Percentiles rank a stretch among this genome's conserved stretches.
These are phyloP conservation scores for Skeletonema costatum DNA, from an alignment of 108 stramenopile genomes.

Conservation along the genomic window DNA sequence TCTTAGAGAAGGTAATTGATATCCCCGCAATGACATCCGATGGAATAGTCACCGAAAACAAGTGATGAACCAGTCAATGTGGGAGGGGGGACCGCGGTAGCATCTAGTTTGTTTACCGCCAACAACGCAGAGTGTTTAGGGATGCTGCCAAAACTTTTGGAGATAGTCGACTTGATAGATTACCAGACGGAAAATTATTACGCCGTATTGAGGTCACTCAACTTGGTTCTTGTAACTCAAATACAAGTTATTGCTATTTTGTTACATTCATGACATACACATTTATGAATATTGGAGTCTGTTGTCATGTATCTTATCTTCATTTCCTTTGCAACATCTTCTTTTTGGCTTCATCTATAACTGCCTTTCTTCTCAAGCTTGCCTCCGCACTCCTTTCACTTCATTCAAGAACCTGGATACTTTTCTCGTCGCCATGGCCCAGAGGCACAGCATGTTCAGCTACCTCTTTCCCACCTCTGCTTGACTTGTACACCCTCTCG, in stretches of 20 bases:
- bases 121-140: constrained; percentile 78
- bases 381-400: not conserved
- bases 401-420: not conserved
- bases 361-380: not conserved
- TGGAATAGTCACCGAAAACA: constrained; percentile 43
- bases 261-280: not conserved
- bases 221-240: constrained; percentile 54
- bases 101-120: constrained; percentile 73
- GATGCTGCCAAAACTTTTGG: constrained; percentile 82
- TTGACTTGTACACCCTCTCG: constrained; percentile 19
- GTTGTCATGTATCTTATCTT: not conserved
- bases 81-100: constrained; percentile 37
- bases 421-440: not conserved
- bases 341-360: not conserved
- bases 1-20: constrained; percentile 63
- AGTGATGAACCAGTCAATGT: not conserved
- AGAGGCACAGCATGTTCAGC: constrained; percentile 21
- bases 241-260: not conserved
- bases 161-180: constrained; percentile 70
- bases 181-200: constrained; percentile 83
- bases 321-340: not conserved
- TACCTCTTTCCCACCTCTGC: constrained; percentile 11
- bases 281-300: not conserved
- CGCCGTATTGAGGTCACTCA: constrained; percentile 82
- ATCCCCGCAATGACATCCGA: constrained; percentile 52